Conservation (phyloP, 1,139 yeast genomes). For the Insectozyma bohioensis region DNA sequence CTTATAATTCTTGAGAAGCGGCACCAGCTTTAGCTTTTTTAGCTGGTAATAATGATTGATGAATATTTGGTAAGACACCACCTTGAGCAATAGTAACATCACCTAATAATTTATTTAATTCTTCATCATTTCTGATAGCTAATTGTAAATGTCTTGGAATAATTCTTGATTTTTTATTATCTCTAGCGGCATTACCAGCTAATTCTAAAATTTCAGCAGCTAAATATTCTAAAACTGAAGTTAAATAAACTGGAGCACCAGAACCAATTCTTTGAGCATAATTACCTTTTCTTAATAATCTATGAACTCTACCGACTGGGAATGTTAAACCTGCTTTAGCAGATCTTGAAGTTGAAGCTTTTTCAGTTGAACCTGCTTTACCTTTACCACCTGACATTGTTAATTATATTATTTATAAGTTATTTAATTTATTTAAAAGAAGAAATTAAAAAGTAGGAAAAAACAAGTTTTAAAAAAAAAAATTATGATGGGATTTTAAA, state of each 20-base stretch:
- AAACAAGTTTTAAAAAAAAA: not conserved
- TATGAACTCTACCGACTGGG: slow-evolving; percentile 59
- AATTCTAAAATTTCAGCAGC: slow-evolving; percentile 56
- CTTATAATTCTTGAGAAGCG: slow-evolving; percentile 84
- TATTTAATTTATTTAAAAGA: slow-evolving; percentile 1
- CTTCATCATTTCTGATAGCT: slow-evolving; percentile 57
- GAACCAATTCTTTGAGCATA: slow-evolving; percentile 59
- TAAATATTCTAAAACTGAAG: slow-evolving; percentile 53
- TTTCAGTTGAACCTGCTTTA: slow-evolving; percentile 52
- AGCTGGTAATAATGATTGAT: slow-evolving; percentile 93
- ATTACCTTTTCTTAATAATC: slow-evolving; percentile 55
- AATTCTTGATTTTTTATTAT: slow-evolving; percentile 58
- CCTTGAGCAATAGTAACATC: slow-evolving; percentile 95
- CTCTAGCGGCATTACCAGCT: slow-evolving; percentile 59
- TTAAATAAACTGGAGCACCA: slow-evolving; percentile 56
- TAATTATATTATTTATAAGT: not conserved
- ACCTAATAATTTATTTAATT: slow-evolving; percentile 66
- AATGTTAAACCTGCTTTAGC: slow-evolving; percentile 55
- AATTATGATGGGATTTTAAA: not conserved
- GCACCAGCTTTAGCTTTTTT: slow-evolving; percentile 74
- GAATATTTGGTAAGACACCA: slow-evolving; percentile 98
- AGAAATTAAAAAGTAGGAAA: slow-evolving; percentile 3
- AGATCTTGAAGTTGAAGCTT: slow-evolving; percentile 54
- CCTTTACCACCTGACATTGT: slow-evolving; percentile 56
- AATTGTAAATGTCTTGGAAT: slow-evolving; percentile 54